Percentiles rank a stretch among this genome's conserved stretches.
Conservation (phyloP, 805 yeast species). For the Kazachstania martiniae region DNA sequence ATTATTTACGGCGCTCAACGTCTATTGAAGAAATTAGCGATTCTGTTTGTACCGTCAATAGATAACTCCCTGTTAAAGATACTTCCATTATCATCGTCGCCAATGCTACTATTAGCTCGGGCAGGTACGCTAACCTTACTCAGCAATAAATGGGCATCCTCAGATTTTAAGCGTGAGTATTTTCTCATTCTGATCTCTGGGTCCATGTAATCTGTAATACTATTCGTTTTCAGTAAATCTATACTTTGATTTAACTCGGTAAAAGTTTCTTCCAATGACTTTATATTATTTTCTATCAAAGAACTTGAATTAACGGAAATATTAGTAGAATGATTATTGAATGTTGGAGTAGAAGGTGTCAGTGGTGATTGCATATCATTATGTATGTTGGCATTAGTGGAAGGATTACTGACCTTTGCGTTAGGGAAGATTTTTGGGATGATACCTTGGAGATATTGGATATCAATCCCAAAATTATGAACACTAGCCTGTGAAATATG, state of each 20-base stretch:
- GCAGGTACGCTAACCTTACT: constrained; percentile 31
- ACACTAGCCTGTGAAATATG: constrained; percentile 48
- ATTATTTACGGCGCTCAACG: too few species aligned
- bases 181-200: constrained; percentile 46
- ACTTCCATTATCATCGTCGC: constrained; percentile 1
- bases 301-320: constrained; percentile 10
- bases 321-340: constrained; percentile 4
- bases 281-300: constrained; percentile 27
- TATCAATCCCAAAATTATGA: constrained; percentile 70
- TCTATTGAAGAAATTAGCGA: too few species aligned
- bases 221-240: constrained; percentile 54
- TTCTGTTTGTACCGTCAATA: constrained; percentile 3
- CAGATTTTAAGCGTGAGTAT: constrained; percentile 65
- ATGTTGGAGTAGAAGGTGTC: constrained; percentile 17
- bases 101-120: not conserved
- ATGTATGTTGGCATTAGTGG: not conserved
- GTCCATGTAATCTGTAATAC: constrained; percentile 52
- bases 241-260: constrained; percentile 73
- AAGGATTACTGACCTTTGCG: not conserved
- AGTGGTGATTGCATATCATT: constrained; percentile 12
- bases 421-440: constrained; percentile 28
- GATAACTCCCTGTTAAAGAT: too few species aligned
- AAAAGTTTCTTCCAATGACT: constrained; percentile 61
- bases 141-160: constrained; percentile 52
- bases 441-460: constrained; percentile 59